Evolutionary conservation across 768 basidiomycete genomes (phyloP), one percentile per base, ranked within the genome.

Genomic region (Hydnum rufescens): DNA sequence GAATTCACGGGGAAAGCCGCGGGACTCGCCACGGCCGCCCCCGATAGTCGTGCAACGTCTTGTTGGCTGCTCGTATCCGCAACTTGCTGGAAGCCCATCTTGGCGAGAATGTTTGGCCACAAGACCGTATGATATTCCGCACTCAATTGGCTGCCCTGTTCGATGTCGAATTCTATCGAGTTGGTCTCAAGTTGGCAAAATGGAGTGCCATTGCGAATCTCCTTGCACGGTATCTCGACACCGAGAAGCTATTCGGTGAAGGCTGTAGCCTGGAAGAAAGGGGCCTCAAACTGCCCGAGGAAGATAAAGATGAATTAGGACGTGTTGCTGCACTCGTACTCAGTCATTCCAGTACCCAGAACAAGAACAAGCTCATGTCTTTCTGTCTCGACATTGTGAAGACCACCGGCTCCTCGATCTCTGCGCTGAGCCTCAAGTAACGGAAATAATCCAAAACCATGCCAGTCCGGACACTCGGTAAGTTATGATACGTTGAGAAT

Each of bases 281-380:
- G 36, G 81, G 96, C 49, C 72, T 97, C 54, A 74, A 79, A 49
- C 75, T 99, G 36, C 77, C 95, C 52, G 95, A 97, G 50, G 80
- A 89, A 59, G 66, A 92, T 71, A 93, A 92, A 68, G 87, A 90
- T 56, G 74, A 89, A 58, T 76, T 95, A 32, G 90, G 96, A 65
- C 78, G 80, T 54, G 95, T 86, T 31, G 80, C 82, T 44, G 73
- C 73, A 44, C 70, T 92, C 29, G 88, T 97, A 18, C 74, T 97
- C 50, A 93, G 92, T 54, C 95, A 99, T 66, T 87, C 89, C 70
- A 93, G 90, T 67, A 88, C 87, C 4, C 82, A 84, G 57, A 78
- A 82, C 68, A 97, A 97, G 70, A 78, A 79, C 58, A 89, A 86
- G 63, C 73, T 97, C 49, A 74, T 95, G 42, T 72, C 93, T 47